Evolutionary conservation across 2,329 filamentous ascomycete genomes (phyloP), one percentile per base, ranked within the genome.

Genomic region (Blastomyces gilchristii): DNA sequence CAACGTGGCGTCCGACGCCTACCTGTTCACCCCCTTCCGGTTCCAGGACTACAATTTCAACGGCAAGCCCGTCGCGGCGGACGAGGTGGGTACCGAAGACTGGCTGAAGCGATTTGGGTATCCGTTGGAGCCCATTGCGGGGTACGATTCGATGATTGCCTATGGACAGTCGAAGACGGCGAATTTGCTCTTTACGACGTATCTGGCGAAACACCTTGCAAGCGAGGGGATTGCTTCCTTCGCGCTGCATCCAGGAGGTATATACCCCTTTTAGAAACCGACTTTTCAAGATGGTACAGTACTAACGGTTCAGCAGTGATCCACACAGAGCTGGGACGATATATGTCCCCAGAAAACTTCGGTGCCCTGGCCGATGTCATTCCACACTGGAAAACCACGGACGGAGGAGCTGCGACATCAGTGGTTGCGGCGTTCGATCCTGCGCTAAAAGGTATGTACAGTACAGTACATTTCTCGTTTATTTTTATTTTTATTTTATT

Each of bases 381-480:
- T 2, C 11, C 50, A 47, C 34, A 50, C 39, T 49, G 28, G 16
- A 78, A 77, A 69, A 73, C 70, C 28, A 65, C 73, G 53, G 73
- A 77, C 65, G 73, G 78, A 65, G 77, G 77, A 3, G 73, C 72
- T 61, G 70, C 74, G 11, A 79, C 78, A 0, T 73, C 70, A 16
- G 66, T 80, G 12, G 72, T 75, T 11, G 77, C 78, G 3, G 77
- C 75, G 9, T 70, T 80, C 39, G 77, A 79, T 66, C 76, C 76
- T 0, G 67, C 66, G 5, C 67, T 79, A 41, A 66, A 68, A 43
- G 68, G 28, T 31, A 22, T 22, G 66, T 25, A 68, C 70, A 47
- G 8, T 31, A 31, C 28, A 31, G 2, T 31, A 22, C n/a, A 31
- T 31, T 4, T 31, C 4, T 31, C 4, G 16, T 43, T 16, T 43